phyloP scores from a whole-genome alignment of 805 yeast genomes.

The Tetrapisispora phaffii region DNA sequence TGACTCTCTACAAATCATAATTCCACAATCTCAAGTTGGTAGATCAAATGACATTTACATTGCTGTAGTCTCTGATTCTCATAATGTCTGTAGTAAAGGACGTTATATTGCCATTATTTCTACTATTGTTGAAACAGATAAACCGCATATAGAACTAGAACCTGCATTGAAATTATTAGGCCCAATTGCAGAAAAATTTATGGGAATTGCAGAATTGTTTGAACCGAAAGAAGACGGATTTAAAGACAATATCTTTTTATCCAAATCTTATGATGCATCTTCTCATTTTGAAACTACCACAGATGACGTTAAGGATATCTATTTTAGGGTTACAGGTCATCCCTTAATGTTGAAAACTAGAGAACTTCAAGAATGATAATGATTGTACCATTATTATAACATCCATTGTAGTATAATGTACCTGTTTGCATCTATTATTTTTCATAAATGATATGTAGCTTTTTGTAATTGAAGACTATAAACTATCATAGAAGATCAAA shows the following conservation, averaged over 20 bases:
- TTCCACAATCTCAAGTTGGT: constrained; percentile 91
- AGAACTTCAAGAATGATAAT: constrained; percentile 46
- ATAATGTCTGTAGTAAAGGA: constrained; percentile 82
- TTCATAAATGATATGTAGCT: too few species aligned
- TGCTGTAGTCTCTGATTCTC: constrained; percentile 81
- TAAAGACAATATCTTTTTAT: constrained; percentile 65
- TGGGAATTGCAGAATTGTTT: constrained; percentile 87
- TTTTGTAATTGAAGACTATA: too few species aligned
- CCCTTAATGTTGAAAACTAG: constrained; percentile 81
- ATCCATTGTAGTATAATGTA: too few species aligned
- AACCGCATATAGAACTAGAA: constrained; percentile 85
- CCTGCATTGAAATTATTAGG: constrained; percentile 91
- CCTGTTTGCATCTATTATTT: neutral
- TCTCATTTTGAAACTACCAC: constrained; percentile 95
- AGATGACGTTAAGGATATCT: constrained; percentile 91
- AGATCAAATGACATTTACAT: constrained; percentile 91
- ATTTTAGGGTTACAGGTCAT: constrained; percentile 84
- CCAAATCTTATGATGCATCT: constrained; percentile 86
- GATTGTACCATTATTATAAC: too few species aligned
- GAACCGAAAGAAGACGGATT: constrained; percentile 84
- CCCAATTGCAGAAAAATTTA: constrained; percentile 65
- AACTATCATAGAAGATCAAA: too few species aligned
- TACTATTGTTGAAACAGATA: constrained; percentile 85
- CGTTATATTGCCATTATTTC: constrained; percentile 89
- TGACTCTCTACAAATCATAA: constrained; percentile 87